Evolutionary conservation across 108 stramenopile species (phyloP), one percentile per base, ranked within the genome.

Genomic region (Skeletonema costatum): DNA sequence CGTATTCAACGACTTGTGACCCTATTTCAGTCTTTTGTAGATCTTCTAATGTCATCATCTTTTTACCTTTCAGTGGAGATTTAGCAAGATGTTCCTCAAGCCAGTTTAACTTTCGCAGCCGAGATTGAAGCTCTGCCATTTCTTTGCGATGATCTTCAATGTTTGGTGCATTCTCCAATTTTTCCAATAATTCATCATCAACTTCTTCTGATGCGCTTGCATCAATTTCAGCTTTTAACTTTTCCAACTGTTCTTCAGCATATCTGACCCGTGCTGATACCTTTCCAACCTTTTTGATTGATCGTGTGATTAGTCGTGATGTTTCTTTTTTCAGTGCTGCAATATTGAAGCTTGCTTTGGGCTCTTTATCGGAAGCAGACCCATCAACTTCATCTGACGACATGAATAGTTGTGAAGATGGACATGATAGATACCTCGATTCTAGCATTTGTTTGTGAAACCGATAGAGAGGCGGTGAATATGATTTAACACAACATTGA

Each of bases 211-310:
- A 10, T 76, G 82, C 33, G 66, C 56, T 29, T 66, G 48, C 38
- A 65, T 87, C 73, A 0, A 71, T 71, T 35, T 50, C 78, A n/a
- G 46, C 56, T 12, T 61, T 74, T 56, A 88, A 62, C 66, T 79
- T 73, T 41, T 88, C 83, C 29, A 90, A 83, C 33, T 77, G 60
- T n/a, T 86, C 81, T 41, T 82, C 71, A 14, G 94, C 90, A 39
- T 85, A 85, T 61, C 66, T 53, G 25, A 90, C 60, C 5, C 89
- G 82, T n/a, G 76, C 53, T 31, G 80, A 81, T 2, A 84, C 90
- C 58, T 96, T 96, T 11, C 91, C 92, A 16, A 92, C 87, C 68
- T 96, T 96, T 60, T 96, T 96, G 82, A 87, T 89, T 38, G 87
- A 86, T 48, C 94, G 88, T 7, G 87, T 68, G 17, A 77, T 81